These are phyloP conservation scores for Bullera alba DNA, from an alignment of 768 basidiomycete species.

Conservation along the genomic window DNA sequence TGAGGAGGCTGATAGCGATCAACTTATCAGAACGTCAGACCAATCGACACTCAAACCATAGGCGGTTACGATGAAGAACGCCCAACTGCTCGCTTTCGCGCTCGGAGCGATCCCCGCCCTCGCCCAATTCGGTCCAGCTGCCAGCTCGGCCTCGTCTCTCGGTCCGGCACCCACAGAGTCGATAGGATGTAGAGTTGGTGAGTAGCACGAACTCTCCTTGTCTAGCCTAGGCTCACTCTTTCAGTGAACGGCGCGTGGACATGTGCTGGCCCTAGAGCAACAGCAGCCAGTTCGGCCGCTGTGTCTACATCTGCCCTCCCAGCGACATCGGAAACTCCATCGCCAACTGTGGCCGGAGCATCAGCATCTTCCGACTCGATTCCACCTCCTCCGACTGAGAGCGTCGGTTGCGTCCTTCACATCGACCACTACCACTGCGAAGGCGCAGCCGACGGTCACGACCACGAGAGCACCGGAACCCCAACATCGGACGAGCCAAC, in stretches of 20 bases:
- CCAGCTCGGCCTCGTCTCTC: neutral
- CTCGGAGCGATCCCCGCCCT: neutral
- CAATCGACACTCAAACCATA: too few relatives aligned
- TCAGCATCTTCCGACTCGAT: slow-evolving; percentile 5
- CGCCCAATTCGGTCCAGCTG: slow-evolving; percentile 10
- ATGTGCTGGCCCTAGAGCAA: slow-evolving; percentile 3
- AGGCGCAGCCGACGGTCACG: slow-evolving; percentile 10
- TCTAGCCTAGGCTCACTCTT: neutral
- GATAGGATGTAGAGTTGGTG: slow-evolving; percentile 7
- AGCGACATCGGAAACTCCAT: neutral
- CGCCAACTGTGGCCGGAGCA: slow-evolving; percentile 1
- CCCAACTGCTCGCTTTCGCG: neutral
- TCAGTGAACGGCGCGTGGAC: slow-evolving; percentile 7
- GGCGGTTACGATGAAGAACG: too few relatives aligned
- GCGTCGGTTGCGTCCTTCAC: slow-evolving; percentile 17
- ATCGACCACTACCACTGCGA: slow-evolving; percentile 27
- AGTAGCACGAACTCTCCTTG: neutral
- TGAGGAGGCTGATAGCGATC: too few relatives aligned
- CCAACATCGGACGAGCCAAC: too few relatives aligned
- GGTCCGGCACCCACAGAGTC: slow-evolving; percentile 7
- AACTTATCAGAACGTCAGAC: too few relatives aligned
- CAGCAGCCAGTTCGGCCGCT: slow-evolving; percentile 1
- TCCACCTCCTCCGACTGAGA: slow-evolving; percentile 17
- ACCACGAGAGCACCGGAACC: too few relatives aligned
- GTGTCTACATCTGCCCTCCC: neutral